Evolutionary conservation across 176 grass and related monocot species (phyloP).

Genomic region (Zoysia japonica): DNA sequence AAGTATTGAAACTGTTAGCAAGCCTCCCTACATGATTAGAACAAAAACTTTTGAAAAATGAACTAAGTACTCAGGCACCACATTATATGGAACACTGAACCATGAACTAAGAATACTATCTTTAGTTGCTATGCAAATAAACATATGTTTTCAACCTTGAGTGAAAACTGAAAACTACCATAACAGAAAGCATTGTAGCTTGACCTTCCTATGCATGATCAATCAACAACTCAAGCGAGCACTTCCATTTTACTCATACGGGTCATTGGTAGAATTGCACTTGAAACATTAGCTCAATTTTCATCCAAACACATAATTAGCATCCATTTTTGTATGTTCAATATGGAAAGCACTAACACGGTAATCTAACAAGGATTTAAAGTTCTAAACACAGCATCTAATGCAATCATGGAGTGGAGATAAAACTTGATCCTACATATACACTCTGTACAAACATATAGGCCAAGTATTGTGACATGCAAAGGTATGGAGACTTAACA

Average conservation of each 20-base stretch:
- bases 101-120: background rate
- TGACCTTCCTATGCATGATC: conserved; percentile 23
- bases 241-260: conserved; percentile 2
- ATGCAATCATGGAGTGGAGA: background rate
- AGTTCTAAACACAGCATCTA: conserved; percentile 11
- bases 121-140: background rate
- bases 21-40: conserved; percentile 12
- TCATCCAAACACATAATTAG: conserved; percentile 6
- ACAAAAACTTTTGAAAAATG: conserved; percentile 23
- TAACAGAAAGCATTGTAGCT: background rate
- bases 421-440: background rate
- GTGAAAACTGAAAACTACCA: conserved; percentile 14
- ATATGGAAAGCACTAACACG: conserved; percentile 6
- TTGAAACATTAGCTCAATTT: conserved; percentile 5
- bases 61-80: conserved; percentile 16
- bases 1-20: conserved; percentile 37
- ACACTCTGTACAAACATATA: conserved; percentile 8
- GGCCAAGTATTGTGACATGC: conserved; percentile 15
- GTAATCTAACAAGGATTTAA: conserved; percentile 12
- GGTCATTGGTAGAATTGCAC: background rate
- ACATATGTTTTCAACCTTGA: background rate
- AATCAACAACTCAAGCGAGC: conserved; percentile 11
- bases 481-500: conserved; percentile 3
- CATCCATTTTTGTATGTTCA: background rate
- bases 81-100: conserved; percentile 7